phyloP scores from a whole-genome alignment of 371 early-diverging fungal genomes.

The Mucor indicus region DNA sequence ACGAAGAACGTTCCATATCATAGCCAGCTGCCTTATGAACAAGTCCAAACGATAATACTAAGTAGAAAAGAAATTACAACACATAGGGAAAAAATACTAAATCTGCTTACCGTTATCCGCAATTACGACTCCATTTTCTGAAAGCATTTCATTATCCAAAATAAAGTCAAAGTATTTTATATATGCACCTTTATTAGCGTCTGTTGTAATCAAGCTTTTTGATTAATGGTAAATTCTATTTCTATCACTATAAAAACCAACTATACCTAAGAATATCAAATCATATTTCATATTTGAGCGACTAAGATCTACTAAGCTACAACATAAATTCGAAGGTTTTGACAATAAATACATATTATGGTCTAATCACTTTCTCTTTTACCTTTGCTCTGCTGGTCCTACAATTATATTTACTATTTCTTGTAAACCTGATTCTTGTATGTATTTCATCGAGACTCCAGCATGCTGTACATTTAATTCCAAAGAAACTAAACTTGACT shows the following conservation, averaged over 20 bases:
- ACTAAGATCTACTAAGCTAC: not conserved
- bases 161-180: constrained; percentile 51
- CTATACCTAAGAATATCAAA: constrained; percentile 54
- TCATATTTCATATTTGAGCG: constrained; percentile 32
- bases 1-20: not conserved
- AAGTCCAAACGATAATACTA: constrained; percentile 40
- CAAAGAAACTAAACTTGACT: constrained; percentile 35
- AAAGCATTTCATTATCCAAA: constrained; percentile 46
- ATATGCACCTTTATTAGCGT: constrained; percentile 63
- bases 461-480: constrained; percentile 45
- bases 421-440: too few relatives aligned
- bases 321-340: not conserved
- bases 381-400: constrained; percentile 33
- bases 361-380: not conserved
- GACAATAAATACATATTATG: not conserved
- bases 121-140: constrained; percentile 49
- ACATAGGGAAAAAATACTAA: not conserved
- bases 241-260: not conserved
- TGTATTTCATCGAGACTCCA: too few relatives aligned
- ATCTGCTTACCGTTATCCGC: constrained; percentile 59
- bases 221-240: not conserved
- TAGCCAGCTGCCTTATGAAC: constrained; percentile 35
- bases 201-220: constrained; percentile 16
- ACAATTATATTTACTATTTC: too few relatives aligned
- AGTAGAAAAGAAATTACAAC: not conserved